Conservation (phyloP, 108 stramenopile genomes). For the Pseudonitzschia delicatissima region DNA sequence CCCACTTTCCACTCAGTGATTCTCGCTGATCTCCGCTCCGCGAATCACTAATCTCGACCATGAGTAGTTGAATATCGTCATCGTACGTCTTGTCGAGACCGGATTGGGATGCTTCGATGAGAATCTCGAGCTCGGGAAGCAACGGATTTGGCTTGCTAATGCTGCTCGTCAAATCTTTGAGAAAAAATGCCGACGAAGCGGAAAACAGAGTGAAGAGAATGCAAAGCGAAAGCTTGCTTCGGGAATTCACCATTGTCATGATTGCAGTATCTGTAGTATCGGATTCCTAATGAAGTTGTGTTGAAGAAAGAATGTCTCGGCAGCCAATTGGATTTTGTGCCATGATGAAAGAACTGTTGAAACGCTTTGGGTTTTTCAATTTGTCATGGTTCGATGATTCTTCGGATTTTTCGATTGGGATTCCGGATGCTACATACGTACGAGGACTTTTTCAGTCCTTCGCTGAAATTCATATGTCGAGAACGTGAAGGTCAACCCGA, state of each 20-base stretch:
- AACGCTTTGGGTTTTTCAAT: too few species aligned
- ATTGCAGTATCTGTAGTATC: background rate
- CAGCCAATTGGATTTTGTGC: too few species aligned
- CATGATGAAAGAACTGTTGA: too few species aligned
- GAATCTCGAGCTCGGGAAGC: constrained; percentile 7
- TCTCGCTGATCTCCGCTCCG: constrained; percentile 20
- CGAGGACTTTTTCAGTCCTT: too few species aligned
- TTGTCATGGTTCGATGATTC: too few species aligned
- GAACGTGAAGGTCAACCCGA: too few species aligned
- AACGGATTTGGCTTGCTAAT: background rate
- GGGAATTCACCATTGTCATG: background rate
- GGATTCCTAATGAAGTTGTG: too few species aligned
- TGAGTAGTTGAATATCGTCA: constrained; percentile 12
- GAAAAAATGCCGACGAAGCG: constrained; percentile 1
- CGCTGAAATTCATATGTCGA: too few species aligned
- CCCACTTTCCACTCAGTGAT: constrained; percentile 22
- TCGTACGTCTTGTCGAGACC: background rate
- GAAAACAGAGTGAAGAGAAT: too few species aligned
- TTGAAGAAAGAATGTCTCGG: too few species aligned
- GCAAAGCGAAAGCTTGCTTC: background rate
- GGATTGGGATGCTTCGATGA: constrained; percentile 8
- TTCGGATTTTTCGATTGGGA: too few species aligned
- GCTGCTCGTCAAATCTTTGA: background rate
- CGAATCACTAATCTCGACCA: constrained; percentile 25
- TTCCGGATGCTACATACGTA: too few species aligned